These are phyloP conservation scores for Wickerhamomyces strasburgensis DNA, from an alignment of 805 yeast genomes.

Conservation along the genomic window DNA sequence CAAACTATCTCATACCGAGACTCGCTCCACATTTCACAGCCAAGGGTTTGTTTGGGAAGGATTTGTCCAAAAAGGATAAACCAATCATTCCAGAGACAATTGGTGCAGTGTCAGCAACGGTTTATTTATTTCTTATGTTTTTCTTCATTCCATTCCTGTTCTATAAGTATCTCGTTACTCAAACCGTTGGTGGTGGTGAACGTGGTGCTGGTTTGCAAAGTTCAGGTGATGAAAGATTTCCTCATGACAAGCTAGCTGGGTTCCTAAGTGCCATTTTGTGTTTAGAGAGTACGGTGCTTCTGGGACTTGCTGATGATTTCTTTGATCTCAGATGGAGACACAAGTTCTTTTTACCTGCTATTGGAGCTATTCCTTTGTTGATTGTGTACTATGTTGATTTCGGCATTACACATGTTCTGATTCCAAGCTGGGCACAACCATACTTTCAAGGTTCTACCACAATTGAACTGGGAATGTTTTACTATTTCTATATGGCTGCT, in stretches of 20 bases:
- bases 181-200: conserved; percentile 55
- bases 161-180: conserved; percentile 62
- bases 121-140: conserved; percentile 76
- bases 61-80: conserved; percentile 66
- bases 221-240: conserved; percentile 40
- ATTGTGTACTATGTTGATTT: conserved; percentile 91
- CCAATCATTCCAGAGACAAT: conserved; percentile 85
- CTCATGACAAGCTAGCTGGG: conserved; percentile 79
- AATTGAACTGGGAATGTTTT: conserved; percentile 72
- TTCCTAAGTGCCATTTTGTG: conserved; percentile 82
- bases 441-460: conserved; percentile 33
- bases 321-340: conserved; percentile 98
- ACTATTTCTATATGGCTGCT: conserved; percentile 86
- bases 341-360: conserved; percentile 91
- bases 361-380: conserved; percentile 87
- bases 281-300: conserved; percentile 72
- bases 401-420: conserved; percentile 80
- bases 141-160: conserved; percentile 85
- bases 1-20: conserved; percentile 60
- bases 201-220: conserved; percentile 34
- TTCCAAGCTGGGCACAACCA: conserved; percentile 62
- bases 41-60: conserved; percentile 83
- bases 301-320: conserved; percentile 91
- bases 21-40: conserved; percentile 62
- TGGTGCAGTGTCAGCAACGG: conserved; percentile 84